phyloP scores from a whole-genome alignment of 345 rosid genomes.

The Orychophragmus violaceus region DNA sequence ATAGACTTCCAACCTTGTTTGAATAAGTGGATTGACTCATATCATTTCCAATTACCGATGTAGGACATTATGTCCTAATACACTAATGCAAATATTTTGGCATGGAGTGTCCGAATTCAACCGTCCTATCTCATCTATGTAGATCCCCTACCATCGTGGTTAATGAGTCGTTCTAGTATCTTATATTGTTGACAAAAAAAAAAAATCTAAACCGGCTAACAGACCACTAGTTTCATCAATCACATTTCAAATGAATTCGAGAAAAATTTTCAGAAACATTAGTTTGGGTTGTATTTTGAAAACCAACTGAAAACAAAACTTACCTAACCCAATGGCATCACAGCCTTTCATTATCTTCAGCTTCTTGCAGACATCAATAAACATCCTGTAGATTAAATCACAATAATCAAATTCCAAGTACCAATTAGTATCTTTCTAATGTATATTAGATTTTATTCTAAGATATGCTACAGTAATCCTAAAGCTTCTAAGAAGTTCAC shows the following conservation, averaged over 20 bases:
- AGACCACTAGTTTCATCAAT: background rate
- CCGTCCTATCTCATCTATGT: no score
- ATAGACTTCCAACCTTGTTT: no score
- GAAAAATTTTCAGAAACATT: background rate
- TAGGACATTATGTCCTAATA: no score
- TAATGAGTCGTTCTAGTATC: no score
- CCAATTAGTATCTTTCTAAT: background rate
- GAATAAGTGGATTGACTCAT: no score
- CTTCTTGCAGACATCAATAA: constrained; percentile 80
- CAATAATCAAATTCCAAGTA: background rate
- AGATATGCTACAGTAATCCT: background rate
- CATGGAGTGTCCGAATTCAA: no score
- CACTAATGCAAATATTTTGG: no score
- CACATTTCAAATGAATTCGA: background rate
- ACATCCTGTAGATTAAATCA: constrained; percentile 50
- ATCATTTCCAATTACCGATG: no score
- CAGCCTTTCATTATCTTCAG: constrained; percentile 89
- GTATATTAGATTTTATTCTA: background rate
- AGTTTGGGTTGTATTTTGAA: background rate
- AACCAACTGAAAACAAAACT: background rate
- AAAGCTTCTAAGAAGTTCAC: background rate
- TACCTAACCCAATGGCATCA: constrained; percentile 94
- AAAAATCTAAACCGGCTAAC: background rate
- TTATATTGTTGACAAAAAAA: no score
- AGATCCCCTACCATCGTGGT: no score